Base-by-base conservation (phyloP, 352 stramenopile genomes). In the Phytopythium delawarense region DNA sequence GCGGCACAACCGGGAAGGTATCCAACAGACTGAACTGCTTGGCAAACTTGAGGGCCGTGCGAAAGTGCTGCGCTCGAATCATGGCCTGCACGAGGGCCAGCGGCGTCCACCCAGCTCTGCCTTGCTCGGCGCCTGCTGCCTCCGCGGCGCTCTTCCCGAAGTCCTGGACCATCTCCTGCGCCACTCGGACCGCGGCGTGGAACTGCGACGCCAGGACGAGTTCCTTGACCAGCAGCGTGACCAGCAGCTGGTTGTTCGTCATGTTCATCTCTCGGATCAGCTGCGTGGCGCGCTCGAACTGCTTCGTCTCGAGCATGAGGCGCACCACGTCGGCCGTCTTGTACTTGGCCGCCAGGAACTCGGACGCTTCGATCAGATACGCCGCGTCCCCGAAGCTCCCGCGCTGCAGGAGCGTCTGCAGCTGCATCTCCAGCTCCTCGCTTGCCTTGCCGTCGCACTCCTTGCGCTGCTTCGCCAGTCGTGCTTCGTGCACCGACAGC, bases 141-240 rank as follows among this genome's bases (percentile, higher is more conserved):
- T 59, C 65, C n/a, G 69, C 39, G 2, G 39, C 6, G 9, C 79
- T 69, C 62, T 86, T 79, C 62, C 81, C 76, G 65, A 95, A 95
- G 52, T 77, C 73, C 23, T 74, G 74, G 34, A 94, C 79, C 76
- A 95, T 84, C 50, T 95, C 87, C 64, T 94, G 83, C 23, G 84
- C 83, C 42, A 89, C 79, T 21, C 82, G 78, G 37, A 94, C 75
- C 7, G 87, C 84, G 7, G 83, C 65, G 44, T 87, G 69, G 58
- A 95, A 95, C 28, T 90, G 81, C 40, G 70, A 57, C 21, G 67
- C 71, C 18, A 78, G 79, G 39, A 94, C 81, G 45, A 90, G 75
- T 58, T 92, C 84, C 61, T 89, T 93, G 53, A 95, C 85, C 13
- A 93, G 78, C 40, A 94, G 70, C 63, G 83, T 94, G 25, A 95